These are phyloP conservation scores for Zymoseptoria brevis DNA, from an alignment of 2,329 filamentous ascomycete genomes.

Conservation along the genomic window DNA sequence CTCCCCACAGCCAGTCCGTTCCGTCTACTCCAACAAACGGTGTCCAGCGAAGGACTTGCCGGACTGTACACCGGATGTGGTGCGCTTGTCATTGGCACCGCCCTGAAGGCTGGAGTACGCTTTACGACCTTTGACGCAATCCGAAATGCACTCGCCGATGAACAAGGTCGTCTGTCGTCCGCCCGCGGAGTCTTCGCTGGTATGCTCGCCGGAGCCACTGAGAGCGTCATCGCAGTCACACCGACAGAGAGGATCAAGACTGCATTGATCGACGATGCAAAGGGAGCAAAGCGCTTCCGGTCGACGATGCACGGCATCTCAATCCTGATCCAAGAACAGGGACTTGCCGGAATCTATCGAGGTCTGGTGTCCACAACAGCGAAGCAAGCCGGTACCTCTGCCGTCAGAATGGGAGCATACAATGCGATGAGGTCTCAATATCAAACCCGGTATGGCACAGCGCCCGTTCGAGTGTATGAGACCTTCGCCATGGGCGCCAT, in stretches of 20 bases:
- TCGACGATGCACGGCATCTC: conserved; percentile 7
- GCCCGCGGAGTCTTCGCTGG: conserved; percentile 24
- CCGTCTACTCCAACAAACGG: conserved; percentile 18
- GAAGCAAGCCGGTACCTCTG: conserved; percentile 43
- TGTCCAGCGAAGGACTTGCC: conserved; percentile 20
- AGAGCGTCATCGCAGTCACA: conserved; percentile 26
- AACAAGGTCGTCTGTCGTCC: conserved; percentile 22
- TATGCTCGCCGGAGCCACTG: conserved; percentile 23
- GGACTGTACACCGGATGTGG: conserved; percentile 29
- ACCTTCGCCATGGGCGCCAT: conserved; percentile 26
- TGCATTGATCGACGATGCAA: conserved; percentile 28
- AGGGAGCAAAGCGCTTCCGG: conserved; percentile 18
- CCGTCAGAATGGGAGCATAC: conserved; percentile 44
- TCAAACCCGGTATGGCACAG: conserved; percentile 15
- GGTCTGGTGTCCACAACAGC: conserved; percentile 40
- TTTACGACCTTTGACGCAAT: conserved; percentile 28
- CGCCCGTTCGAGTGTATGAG: conserved; percentile 18
- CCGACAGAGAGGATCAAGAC: conserved; percentile 29
- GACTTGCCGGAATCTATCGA: conserved; percentile 38
- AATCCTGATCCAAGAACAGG: conserved; percentile 30
- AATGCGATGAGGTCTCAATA: conserved; percentile 38
- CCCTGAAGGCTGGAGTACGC: conserved; percentile 28
- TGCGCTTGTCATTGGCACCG: conserved; percentile 24
- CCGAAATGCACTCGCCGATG: conserved; percentile 22
- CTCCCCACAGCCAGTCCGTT: conserved; percentile 10